Evolutionary conservation across 2,329 filamentous ascomycete species (phyloP), one percentile per base, ranked within the genome.

Genomic region (Colletotrichum somersetense): DNA sequence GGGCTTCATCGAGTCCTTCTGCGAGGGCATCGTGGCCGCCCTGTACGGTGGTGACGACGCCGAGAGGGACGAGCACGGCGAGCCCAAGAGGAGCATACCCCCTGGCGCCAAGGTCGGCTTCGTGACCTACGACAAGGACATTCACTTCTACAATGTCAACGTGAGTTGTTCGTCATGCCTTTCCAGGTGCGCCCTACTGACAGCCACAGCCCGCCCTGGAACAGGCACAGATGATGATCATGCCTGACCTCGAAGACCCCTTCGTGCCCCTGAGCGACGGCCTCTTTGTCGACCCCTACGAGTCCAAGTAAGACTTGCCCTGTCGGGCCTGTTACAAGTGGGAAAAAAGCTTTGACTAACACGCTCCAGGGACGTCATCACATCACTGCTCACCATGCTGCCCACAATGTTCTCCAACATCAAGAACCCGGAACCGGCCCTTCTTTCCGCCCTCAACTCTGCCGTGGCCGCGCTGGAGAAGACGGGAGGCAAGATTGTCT

Each of bases 91-190:
- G 63, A 86, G 84, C 66, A 86, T 98, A 77, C 94, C 96, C 0
- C 85, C 89, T 65, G 95, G 94, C 16, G 90, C 93, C 61, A 97
- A 94, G 84, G 91, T 99, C 73, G 96, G 96, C 62, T 97, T 99
- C 80, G 91, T 98, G 74, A 98, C 96, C 1, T 99, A 92, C 80
- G 96, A 99, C 84, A 96, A 94, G 82, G 95, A 98, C 77, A 93
- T 99, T 72, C 96, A 99, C 80, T 99, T 98, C 81, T 99, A 98
- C 86, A 98, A 98, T 78, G 91, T 97, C 77, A 94, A 91, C 78
- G 91, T 93, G 85, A 84, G 91, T 88, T 33, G 42, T n/a, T 55
- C 14, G 11, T 18, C 44, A 33, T 18, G n/a, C 30, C 23, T 42
- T 40, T 1, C 10, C 1, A 40, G 2, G 14, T 40, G 10, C 35